Base-by-base conservation (phyloP, 2,329 filamentous ascomycete species). In the Didymella glomerata region DNA sequence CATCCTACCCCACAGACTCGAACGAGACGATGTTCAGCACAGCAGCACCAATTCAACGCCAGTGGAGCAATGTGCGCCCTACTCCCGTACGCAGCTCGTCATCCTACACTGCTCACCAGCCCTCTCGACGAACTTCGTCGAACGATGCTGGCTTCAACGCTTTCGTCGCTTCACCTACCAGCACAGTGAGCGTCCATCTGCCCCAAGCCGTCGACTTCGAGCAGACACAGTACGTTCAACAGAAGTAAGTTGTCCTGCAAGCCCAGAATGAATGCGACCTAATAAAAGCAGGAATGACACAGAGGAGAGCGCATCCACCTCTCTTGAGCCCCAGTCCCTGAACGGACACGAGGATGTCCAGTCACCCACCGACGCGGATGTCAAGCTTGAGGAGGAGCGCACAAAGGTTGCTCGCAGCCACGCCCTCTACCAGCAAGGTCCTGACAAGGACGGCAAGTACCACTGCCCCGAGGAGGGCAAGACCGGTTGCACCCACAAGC, bases 391-490 rank as follows among this genome's bases (percentile, higher is more conserved):
- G 47, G 76, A 77, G 48, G 75, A 76, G 60, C 75, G 76, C 48
- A 74, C 73, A 54, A 77, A 77, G 62, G 61, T 76, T 34, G 77
- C 77, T 16, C 75, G 81, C 49, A 81, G 74, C 75, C 88, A 93
- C 75, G 84, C 83, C 20, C 81, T 92, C 13, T 94, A 93, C 82
- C 88, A 89, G 75, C 87, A 86, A 54, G 80, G 80, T 46, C 85
- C 88, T 10, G 78, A 84, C 40, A 77, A 83, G 32, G 92, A 97
- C 78, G 93, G 92, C 73, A 86, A 96, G 59, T 98, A 95, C 81
- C 92, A 96, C 81, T 98, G 94, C 84, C 94, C 94, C 6, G 95
- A 90, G 84, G 88, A 90, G 76, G 90, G 87, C 69, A 81, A 83
- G 57, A 81, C 85, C 49, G 84, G 88, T 73, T 98, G 94, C 86